Evolutionary conservation across 1,284 basidiomycete species (phyloP).

Genomic region (Leccinum subrobustum): DNA sequence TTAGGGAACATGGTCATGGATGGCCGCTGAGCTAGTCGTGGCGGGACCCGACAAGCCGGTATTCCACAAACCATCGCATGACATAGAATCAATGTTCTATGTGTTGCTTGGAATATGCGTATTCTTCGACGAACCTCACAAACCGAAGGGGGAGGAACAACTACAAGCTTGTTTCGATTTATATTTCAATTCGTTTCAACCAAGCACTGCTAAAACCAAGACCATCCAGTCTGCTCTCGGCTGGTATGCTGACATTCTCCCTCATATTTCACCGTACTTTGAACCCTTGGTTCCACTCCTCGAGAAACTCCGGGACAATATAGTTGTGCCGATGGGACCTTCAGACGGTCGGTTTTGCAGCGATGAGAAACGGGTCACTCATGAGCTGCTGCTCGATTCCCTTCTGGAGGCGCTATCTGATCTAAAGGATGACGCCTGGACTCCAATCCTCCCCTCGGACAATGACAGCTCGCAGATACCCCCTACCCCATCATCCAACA

Average conservation of each 20-base stretch:
- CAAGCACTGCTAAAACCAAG: neutral
- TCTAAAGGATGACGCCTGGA: too few species aligned
- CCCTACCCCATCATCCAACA: too few species aligned
- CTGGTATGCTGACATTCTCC: neutral
- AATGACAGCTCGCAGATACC: too few species aligned
- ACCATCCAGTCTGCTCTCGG: neutral
- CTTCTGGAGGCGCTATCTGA: too few species aligned
- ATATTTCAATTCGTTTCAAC: neutral
- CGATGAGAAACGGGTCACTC: too few species aligned
- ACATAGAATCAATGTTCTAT: neutral
- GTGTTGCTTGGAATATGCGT: neutral
- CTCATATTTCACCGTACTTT: neutral
- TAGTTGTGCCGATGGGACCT: too few species aligned
- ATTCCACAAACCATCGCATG: neutral
- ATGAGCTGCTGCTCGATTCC: too few species aligned
- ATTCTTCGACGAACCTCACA: neutral
- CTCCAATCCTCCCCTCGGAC: too few species aligned
- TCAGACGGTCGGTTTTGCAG: too few species aligned
- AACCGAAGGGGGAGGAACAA: neutral
- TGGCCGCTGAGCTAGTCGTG: neutral
- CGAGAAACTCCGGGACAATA: neutral
- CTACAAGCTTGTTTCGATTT: neutral
- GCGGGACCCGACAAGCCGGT: neutral
- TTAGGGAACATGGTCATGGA: neutral
- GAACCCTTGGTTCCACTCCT: neutral